Conservation (phyloP, 768 basidiomycete species). For the Phaffia tasmanica region DNA sequence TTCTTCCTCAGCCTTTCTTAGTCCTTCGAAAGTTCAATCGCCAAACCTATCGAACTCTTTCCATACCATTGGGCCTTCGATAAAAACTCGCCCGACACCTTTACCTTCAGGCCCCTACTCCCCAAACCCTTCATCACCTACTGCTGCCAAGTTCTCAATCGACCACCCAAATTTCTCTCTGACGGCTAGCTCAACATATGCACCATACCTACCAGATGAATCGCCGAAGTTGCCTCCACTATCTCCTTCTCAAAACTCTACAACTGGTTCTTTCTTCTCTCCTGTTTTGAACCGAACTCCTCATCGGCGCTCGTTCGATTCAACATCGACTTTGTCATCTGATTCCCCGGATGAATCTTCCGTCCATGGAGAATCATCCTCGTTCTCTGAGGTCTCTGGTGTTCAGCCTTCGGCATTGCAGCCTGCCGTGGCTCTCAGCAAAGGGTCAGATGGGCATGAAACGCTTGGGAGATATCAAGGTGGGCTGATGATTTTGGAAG, state of each 20-base stretch:
- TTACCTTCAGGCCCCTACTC: no score
- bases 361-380: constrained; percentile 4
- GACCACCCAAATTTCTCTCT: background rate
- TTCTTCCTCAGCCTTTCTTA: no score
- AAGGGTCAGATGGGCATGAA: background rate
- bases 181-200: background rate
- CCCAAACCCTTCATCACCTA: background rate
- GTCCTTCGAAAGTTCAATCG: no score
- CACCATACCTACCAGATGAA: constrained; percentile 1
- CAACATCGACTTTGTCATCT: constrained; percentile 1
- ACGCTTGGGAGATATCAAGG: background rate
- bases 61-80: no score
- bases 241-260: background rate
- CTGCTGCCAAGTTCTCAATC: constrained; percentile 1
- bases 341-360: constrained; percentile 10
- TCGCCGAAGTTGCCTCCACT: background rate
- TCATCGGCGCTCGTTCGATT: background rate
- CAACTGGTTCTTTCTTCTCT: background rate
- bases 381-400: constrained; percentile 7
- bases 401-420: background rate
- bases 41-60: no score
- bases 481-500: background rate
- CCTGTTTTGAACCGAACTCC: background rate
- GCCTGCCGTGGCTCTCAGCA: background rate
- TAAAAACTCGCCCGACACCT: no score